These are phyloP conservation scores for Herpetomonas tarakana DNA, from an alignment of 208 protist species.

Conservation along the genomic window DNA sequence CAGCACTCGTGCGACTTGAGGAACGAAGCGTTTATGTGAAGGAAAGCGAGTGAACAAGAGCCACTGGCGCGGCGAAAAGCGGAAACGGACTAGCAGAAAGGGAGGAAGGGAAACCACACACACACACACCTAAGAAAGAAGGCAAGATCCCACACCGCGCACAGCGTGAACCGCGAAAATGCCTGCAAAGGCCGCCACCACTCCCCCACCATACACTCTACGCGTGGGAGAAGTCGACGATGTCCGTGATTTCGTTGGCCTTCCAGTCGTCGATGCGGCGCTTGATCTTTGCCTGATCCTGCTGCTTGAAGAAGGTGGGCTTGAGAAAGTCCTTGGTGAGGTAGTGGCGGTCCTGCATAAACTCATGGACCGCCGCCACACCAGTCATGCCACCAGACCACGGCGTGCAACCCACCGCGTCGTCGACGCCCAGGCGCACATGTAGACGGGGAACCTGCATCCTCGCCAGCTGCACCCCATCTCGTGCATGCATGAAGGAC, in stretches of 20 bases:
- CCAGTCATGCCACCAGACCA: conserved; percentile 75
- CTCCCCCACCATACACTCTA: too few relatives aligned
- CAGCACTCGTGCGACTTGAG: too few relatives aligned
- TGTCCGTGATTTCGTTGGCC: conserved; percentile 64
- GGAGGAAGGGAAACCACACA: too few relatives aligned
- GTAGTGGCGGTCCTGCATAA: conserved; percentile 76
- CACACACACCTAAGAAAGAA: too few relatives aligned
- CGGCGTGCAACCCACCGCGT: conserved; percentile 74
- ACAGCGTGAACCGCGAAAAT: too few relatives aligned
- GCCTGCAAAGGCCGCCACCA: too few relatives aligned
- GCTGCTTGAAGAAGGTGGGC: conserved; percentile 83
- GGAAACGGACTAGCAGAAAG: too few relatives aligned
- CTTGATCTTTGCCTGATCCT: conserved; percentile 72
- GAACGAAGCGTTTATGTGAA: too few relatives aligned
- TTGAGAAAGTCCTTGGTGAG: conserved; percentile 74
- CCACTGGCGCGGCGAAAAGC: too few relatives aligned
- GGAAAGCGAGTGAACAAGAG: too few relatives aligned
- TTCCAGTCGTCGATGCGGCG: conserved; percentile 64
- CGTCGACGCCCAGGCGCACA: conserved; percentile 66
- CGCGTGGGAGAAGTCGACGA: conserved; percentile 76
- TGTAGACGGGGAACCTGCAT: conserved; percentile 69
- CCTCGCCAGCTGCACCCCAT: conserved; percentile 46
- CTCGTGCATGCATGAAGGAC: conserved; percentile 54
- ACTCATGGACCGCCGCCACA: conserved; percentile 65
- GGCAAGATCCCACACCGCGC: too few relatives aligned